Base-by-base conservation (phyloP, 225 moss, liverwort and hornwort genomes). In the Bryoerythrophyllum caledonicum region DNA sequence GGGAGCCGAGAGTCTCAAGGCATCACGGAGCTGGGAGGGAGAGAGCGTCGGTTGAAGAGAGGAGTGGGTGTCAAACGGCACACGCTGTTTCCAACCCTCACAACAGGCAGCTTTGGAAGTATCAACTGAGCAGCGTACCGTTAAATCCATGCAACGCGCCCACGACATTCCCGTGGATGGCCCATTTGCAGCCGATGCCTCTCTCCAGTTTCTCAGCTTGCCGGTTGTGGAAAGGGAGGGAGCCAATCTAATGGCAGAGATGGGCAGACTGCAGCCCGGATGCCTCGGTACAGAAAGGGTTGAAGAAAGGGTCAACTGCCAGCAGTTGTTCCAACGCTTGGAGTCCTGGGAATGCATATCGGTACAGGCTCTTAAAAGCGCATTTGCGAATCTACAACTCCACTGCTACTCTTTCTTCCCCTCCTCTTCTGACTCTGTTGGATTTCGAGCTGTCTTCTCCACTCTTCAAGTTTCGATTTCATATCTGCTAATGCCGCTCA, bases 61-160 rank as follows among this genome's bases (percentile, higher is more conserved):
- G 67, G 72, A 79, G 46, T 60, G 53, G 71, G 61, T 67, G 54
- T 78, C 75, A 83, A 83, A 62, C 66, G 83, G 79, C 79, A 67
- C 79, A 83, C 54, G 67, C 71, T 83, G 71, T 66, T 79, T 83
- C 83, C 75, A 79, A 83, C 83, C 83, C 67, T 61, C 65, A 59
- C 32, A 54, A 11, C n/a, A 44, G 34, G 23, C 23, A 74, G 74
- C 19, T 35, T 64, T 80, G 63, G 49, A 66, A 72, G 52, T 44
- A 74, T 63, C 73, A 75, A 70, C 49, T 59, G 80, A 80, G 80
- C 69, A 74, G 63, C 75, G 70, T 70, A 80, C 70, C 70, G 75
- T 80, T 75, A 55, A 62, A 25, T 55, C 74, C 68, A 63, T 51
- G 54, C 43, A 62, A 46, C 46, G 69, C 56, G 63, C 56, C 80